phyloP scores from a whole-genome alignment of 2,329 filamentous ascomycete species.

The Xylariaceae sp. region DNA sequence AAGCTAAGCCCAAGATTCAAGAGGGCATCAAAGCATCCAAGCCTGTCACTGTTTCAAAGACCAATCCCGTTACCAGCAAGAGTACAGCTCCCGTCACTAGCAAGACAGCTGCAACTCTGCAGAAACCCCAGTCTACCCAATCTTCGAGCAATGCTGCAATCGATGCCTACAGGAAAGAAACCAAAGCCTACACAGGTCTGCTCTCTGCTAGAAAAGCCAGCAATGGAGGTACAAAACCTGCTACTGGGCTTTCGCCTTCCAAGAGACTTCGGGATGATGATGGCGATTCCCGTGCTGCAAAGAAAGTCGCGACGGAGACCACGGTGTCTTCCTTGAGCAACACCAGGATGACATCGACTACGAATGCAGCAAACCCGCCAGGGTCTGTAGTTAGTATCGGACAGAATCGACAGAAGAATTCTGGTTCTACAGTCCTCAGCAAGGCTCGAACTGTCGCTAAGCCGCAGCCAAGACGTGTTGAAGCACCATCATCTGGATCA shows the following conservation, averaged over 20 bases:
- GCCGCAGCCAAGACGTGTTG: constrained; percentile 37
- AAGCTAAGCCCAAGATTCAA: constrained; percentile 5
- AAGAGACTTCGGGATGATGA: constrained; percentile 41
- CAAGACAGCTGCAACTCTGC: neutral
- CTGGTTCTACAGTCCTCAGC: constrained; percentile 40
- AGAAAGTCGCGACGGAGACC: constrained; percentile 36
- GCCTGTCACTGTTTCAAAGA: constrained; percentile 12
- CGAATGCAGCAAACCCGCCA: constrained; percentile 4
- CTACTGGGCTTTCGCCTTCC: constrained; percentile 10
- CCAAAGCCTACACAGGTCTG: constrained; percentile 25
- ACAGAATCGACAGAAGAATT: constrained; percentile 21
- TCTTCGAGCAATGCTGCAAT: neutral
- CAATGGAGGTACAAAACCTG: constrained; percentile 15
- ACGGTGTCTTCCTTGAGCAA: constrained; percentile 29
- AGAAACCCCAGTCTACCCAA: constrained; percentile 4
- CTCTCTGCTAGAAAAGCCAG: constrained; percentile 26
- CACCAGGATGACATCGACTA: constrained; percentile 26
- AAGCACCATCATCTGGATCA: constrained; percentile 32
- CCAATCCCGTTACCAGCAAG: constrained; percentile 7
- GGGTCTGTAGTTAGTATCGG: constrained; percentile 14
- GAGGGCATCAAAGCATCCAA: constrained; percentile 21
- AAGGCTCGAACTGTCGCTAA: constrained; percentile 45
- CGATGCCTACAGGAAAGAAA: constrained; percentile 14
- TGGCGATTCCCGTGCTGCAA: constrained; percentile 32
- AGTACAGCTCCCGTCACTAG: neutral